Percentiles rank a stretch among this genome's conserved stretches.
These are phyloP conservation scores for Cucurbita pepo DNA, from an alignment of 306 rosid species.

Conservation along the genomic window DNA sequence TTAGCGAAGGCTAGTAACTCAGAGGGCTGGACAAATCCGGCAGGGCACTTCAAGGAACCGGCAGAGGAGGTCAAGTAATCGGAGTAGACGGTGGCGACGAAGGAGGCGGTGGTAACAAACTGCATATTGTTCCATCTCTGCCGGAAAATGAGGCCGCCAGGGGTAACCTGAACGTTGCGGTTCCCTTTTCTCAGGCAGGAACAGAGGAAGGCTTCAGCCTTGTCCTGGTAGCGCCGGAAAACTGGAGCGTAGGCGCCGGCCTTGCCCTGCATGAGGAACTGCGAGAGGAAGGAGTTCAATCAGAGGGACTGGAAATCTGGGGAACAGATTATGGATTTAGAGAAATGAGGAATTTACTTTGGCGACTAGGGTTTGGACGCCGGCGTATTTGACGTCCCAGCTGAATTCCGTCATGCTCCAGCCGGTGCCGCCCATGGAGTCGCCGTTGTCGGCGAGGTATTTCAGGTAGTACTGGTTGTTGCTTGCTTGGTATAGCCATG, in stretches of 20 bases:
- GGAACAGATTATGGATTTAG: not conserved
- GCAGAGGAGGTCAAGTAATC: slow-evolving; percentile 64
- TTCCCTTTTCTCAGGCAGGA: slow-evolving; percentile 57
- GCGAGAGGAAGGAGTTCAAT: slow-evolving; percentile 2
- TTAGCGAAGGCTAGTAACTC: slow-evolving; percentile 60
- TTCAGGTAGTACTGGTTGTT: slow-evolving; percentile 55
- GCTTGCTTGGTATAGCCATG: slow-evolving; percentile 90
- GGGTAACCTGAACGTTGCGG: slow-evolving; percentile 61
- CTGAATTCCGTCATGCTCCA: slow-evolving; percentile 86
- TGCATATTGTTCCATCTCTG: slow-evolving; percentile 97
- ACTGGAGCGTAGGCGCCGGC: slow-evolving; percentile 51
- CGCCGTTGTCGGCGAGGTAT: slow-evolving; percentile 73
- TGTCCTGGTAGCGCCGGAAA: slow-evolving; percentile 45
- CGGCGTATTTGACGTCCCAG: slow-evolving; percentile 92
- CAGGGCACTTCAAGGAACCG: slow-evolving; percentile 31
- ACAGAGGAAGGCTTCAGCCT: slow-evolving; percentile 81
- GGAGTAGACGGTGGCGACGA: slow-evolving; percentile 69
- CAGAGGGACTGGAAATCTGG: fast-evolving
- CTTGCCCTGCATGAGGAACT: slow-evolving; percentile 83
- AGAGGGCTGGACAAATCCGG: slow-evolving; percentile 47
- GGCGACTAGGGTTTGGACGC: slow-evolving; percentile 77
- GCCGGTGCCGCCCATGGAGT: slow-evolving; percentile 84
- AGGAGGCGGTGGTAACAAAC: slow-evolving; percentile 75
- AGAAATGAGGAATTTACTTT: slow-evolving; percentile 29
- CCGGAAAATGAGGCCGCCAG: slow-evolving; percentile 79